Evolutionary conservation across 441 rosid genomes (phyloP).

Genomic region (Biscutella laevigata): DNA sequence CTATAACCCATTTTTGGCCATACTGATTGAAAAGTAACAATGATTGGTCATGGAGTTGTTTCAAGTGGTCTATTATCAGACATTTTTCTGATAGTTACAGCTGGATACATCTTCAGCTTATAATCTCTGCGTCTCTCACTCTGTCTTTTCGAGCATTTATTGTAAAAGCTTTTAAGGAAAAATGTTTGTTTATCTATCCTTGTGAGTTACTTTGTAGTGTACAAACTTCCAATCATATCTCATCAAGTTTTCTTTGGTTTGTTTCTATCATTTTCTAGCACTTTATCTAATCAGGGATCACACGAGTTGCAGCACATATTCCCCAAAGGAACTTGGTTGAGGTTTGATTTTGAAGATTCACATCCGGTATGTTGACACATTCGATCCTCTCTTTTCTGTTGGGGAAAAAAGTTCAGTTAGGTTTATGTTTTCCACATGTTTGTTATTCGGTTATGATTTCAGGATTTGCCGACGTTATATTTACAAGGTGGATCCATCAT

Average conservation of each 20-base stretch:
- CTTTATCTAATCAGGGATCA: slow-evolving; percentile 39
- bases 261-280: slow-evolving; percentile 32
- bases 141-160: not conserved
- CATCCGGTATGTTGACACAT: slow-evolving; percentile 55
- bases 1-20: not conserved
- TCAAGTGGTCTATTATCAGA: not conserved
- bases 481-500: slow-evolving; percentile 91
- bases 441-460: slow-evolving; percentile 12
- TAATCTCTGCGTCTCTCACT: not conserved
- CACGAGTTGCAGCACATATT: slow-evolving; percentile 39
- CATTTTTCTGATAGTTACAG: not conserved
- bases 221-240: too few species aligned
- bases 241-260: slow-evolving; percentile 8
- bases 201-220: slow-evolving; percentile 4
- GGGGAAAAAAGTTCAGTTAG: not conserved
- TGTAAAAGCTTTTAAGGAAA: not conserved
- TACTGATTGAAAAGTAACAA: not conserved
- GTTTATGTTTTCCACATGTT: slow-evolving; percentile 1
- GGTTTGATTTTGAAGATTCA: slow-evolving; percentile 76
- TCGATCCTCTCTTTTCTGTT: not conserved
- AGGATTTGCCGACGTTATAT: slow-evolving; percentile 85
- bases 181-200: not conserved
- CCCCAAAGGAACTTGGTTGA: slow-evolving; percentile 78
- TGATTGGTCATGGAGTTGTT: not conserved
- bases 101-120: not conserved